A percentile compares a stretch with the other conserved stretches of the same genome.
These are phyloP conservation scores for Sonneratia alba DNA, from an alignment of 345 rosid genomes.

Conservation along the genomic window DNA sequence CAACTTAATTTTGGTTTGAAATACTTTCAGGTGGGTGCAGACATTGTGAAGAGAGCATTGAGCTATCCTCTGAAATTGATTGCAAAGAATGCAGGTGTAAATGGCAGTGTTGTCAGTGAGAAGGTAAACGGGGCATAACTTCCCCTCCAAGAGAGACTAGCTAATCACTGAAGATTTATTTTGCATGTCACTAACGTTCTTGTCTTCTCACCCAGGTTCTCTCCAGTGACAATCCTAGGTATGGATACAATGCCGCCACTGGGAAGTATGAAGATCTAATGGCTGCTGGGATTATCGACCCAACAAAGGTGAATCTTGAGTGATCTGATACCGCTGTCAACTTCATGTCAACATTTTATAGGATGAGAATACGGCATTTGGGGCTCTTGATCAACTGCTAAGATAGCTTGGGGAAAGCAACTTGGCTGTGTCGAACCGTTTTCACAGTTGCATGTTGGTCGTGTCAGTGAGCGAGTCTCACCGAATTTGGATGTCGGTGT, in stretches of 20 bases:
- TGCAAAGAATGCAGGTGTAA: conserved; percentile 94
- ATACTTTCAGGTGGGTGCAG: conserved; percentile 70
- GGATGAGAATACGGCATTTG: background rate
- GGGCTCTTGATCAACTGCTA: too few relatives aligned
- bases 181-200: background rate
- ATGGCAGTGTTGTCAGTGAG: conserved; percentile 92
- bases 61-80: conserved; percentile 83
- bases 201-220: conserved; percentile 41
- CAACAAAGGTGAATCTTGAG: conserved; percentile 56
- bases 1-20: too few relatives aligned
- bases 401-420: too few relatives aligned
- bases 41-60: conserved; percentile 78
- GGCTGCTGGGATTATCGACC: conserved; percentile 95
- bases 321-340: background rate
- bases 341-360: background rate
- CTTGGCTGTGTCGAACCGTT: too few relatives aligned
- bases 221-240: conserved; percentile 50
- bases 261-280: conserved; percentile 90
- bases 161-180: conserved; percentile 20
- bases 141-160: conserved; percentile 5
- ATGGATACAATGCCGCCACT: conserved; percentile 88
- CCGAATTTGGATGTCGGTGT: background rate
- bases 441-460: too few relatives aligned
- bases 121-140: conserved; percentile 27
- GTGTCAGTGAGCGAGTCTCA: too few relatives aligned